Evolutionary conservation across 1,139 yeast species (phyloP).

Genomic region (Hyphopichia burtonii): DNA sequence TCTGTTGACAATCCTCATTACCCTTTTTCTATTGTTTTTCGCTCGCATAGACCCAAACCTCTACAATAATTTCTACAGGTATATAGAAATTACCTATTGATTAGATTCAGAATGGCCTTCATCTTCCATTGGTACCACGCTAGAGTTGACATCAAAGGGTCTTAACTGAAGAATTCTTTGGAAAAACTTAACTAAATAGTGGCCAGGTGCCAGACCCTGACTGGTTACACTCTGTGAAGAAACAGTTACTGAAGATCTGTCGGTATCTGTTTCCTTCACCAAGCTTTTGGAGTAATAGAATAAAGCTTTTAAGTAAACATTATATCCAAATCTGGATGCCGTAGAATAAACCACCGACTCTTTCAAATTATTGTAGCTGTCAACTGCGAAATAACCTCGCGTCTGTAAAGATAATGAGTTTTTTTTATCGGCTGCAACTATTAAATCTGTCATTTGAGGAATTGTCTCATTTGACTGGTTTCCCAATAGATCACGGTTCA

Average conservation of each 20-base stretch:
- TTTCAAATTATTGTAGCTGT: neutral
- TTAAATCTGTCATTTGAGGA: conserved; percentile 16
- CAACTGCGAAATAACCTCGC: neutral
- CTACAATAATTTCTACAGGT: neutral
- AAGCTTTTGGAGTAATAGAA: conserved; percentile 8
- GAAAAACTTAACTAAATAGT: conserved; percentile 6
- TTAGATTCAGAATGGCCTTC: neutral
- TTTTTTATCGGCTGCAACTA: conserved; percentile 12
- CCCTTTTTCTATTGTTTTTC: neutral
- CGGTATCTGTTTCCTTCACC: neutral
- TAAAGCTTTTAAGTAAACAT: conserved; percentile 15
- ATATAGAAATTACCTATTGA: neutral
- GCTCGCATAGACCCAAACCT: neutral
- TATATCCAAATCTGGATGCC: conserved; percentile 16
- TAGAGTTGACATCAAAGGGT: conserved; percentile 11
- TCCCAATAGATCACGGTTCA: conserved; percentile 9
- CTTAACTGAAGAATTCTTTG: conserved; percentile 8
- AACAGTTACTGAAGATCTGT: neutral
- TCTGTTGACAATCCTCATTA: neutral
- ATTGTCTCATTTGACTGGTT: conserved; percentile 5
- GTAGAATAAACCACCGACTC: conserved; percentile 13
- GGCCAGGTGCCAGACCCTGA: conserved; percentile 5
- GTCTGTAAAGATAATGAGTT: neutral
- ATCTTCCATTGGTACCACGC: neutral
- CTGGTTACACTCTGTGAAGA: conserved; percentile 5